These are phyloP conservation scores for Rhizoctonia solani DNA, from an alignment of 1,284 basidiomycete species.

Conservation along the genomic window DNA sequence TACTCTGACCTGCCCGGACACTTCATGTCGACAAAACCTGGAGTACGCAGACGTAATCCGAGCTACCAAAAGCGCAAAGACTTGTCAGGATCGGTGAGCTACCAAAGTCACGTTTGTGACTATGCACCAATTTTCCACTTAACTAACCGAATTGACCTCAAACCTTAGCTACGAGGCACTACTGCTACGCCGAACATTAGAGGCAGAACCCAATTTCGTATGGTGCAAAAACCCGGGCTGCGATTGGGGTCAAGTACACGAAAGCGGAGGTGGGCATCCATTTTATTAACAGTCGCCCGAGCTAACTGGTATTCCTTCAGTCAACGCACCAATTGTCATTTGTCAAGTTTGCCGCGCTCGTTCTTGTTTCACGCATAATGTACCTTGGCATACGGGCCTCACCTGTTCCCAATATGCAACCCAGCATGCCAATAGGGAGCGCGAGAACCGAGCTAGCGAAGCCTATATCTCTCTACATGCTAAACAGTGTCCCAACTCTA, in stretches of 20 bases:
- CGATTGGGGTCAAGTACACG: constrained; percentile 20
- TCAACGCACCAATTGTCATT: constrained; percentile 15
- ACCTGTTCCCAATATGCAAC: constrained; percentile 27
- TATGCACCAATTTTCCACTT: too few species aligned
- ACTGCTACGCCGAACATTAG: constrained; percentile 15
- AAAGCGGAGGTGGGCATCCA: constrained; percentile 20
- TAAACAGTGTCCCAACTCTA: constrained; percentile 12
- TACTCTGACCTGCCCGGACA: background rate
- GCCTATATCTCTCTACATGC: background rate
- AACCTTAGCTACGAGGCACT: constrained; percentile 35
- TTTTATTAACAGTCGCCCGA: too few species aligned
- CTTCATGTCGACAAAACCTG: background rate
- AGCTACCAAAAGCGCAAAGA: background rate
- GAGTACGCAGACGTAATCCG: constrained; percentile 8
- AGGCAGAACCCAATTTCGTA: constrained; percentile 11
- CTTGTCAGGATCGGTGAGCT: constrained; percentile 2
- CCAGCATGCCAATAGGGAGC: background rate
- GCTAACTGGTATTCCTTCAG: too few species aligned
- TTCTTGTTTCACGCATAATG: constrained; percentile 20
- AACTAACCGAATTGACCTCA: too few species aligned
- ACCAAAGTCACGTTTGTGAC: too few species aligned
- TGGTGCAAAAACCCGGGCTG: constrained; percentile 33
- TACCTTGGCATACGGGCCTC: constrained; percentile 30
- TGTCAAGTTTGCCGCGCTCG: constrained; percentile 15
- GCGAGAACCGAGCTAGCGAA: constrained; percentile 12